phyloP scores from a whole-genome alignment of 1,284 basidiomycete species.

The Anthracocystis panici-leucophaei region DNA sequence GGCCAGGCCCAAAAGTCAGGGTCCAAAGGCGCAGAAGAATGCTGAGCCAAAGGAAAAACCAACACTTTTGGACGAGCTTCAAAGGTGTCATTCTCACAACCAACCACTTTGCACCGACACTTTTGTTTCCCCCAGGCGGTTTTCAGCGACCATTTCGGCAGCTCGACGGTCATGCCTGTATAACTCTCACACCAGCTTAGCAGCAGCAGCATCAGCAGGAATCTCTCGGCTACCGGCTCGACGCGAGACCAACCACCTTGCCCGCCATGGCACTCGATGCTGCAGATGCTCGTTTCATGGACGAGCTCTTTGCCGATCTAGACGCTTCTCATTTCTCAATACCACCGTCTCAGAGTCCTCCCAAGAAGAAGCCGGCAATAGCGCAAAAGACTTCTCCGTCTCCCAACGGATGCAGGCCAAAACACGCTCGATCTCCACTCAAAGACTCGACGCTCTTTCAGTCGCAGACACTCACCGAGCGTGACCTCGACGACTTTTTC shows the following conservation, averaged over 20 bases:
- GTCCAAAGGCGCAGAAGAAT: constrained; percentile 14
- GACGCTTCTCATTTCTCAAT: constrained; percentile 46
- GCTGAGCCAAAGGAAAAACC: constrained; percentile 17
- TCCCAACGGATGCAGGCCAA: not conserved
- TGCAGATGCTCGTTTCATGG: constrained; percentile 45
- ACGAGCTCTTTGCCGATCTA: constrained; percentile 49
- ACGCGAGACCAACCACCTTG: not conserved
- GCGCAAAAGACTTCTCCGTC: not conserved
- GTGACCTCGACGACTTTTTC: constrained; percentile 30
- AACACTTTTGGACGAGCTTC: constrained; percentile 16
- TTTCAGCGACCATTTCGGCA: no score
- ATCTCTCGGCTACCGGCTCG: no score
- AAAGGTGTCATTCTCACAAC: not conserved
- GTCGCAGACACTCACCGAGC: constrained; percentile 16
- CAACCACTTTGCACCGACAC: not conserved
- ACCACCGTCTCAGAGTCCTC: constrained; percentile 45
- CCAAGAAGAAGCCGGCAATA: constrained; percentile 20
- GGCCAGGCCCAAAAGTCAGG: no score
- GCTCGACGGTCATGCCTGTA: not conserved
- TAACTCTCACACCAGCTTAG: no score
- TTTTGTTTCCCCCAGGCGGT: not conserved
- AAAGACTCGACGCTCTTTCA: constrained; percentile 24
- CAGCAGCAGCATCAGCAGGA: not conserved
- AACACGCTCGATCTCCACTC: constrained; percentile 22
- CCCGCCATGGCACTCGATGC: constrained; percentile 38